Conservation (phyloP, 176 grass and related monocot genomes). For the Panicum miliaceum region DNA sequence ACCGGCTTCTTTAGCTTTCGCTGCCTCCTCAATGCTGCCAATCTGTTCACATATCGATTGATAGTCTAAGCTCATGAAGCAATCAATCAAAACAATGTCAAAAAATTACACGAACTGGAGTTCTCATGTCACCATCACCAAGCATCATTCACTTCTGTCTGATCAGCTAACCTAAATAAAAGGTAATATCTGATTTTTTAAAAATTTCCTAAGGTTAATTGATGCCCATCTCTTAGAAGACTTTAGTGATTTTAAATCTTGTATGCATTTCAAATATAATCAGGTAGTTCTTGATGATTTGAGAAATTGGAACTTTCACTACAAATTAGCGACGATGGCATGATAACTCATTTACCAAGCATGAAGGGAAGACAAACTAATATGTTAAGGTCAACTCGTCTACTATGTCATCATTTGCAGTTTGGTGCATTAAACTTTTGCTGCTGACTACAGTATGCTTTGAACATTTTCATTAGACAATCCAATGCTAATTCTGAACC, state of each 20-base stretch:
- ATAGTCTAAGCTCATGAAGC: not conserved
- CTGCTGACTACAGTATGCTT: not conserved
- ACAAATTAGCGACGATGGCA: not conserved
- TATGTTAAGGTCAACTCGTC: not conserved
- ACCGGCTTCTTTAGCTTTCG: slow-evolving; percentile 80
- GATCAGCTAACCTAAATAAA: not conserved
- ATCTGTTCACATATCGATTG: slow-evolving; percentile 44
- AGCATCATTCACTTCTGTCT: not conserved
- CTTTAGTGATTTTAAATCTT: not conserved
- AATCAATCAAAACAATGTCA: slow-evolving; percentile 23
- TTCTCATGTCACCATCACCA: not conserved
- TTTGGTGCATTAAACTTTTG: too few species aligned
- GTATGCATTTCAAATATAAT: not conserved
- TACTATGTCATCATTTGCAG: not conserved
- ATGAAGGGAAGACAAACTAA: not conserved
- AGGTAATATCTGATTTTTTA: not conserved
- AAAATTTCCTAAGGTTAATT: not conserved
- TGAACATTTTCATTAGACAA: not conserved
- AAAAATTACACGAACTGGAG: not conserved
- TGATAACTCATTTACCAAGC: not conserved
- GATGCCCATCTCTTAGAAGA: not conserved
- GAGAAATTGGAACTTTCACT: not conserved
- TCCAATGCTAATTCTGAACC: not conserved
- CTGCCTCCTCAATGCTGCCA: slow-evolving; percentile 76
- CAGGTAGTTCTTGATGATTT: not conserved